phyloP scores from a whole-genome alignment of 2,329 filamentous ascomycete species.

The Monascus ruber region DNA sequence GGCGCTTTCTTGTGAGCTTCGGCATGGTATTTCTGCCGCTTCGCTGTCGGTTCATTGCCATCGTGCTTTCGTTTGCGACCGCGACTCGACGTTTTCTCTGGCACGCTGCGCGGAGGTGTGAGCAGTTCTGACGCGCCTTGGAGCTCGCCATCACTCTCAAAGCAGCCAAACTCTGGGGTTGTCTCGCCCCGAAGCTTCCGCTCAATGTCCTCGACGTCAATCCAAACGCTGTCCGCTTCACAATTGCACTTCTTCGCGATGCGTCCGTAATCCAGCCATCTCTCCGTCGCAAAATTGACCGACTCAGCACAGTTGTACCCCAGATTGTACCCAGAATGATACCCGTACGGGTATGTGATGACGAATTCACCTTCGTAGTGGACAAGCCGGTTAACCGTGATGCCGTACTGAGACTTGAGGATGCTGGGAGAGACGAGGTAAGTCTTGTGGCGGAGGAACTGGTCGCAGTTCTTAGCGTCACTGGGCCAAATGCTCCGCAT shows the following conservation, averaged over 20 bases:
- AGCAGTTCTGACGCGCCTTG: conserved; percentile 59
- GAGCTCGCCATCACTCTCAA: conserved; percentile 54
- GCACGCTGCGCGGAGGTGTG: conserved; percentile 65
- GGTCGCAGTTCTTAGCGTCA: conserved; percentile 88
- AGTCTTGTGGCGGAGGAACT: conserved; percentile 94
- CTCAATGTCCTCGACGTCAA: conserved; percentile 92
- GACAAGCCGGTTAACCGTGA: conserved; percentile 90
- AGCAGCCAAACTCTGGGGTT: conserved; percentile 40
- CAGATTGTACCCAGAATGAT: conserved; percentile 94
- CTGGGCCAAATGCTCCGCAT: conserved; percentile 95
- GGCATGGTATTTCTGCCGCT: conserved; percentile 66
- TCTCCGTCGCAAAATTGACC: conserved; percentile 93
- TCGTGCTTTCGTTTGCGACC: conserved; percentile 59
- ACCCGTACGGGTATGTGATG: conserved; percentile 96
- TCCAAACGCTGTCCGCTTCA: conserved; percentile 95
- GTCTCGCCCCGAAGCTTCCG: conserved; percentile 80
- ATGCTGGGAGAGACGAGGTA: conserved; percentile 90
- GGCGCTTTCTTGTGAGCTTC: conserved; percentile 63
- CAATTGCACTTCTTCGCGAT: conserved; percentile 96
- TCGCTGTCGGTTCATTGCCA: conserved; percentile 49
- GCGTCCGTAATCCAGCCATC: conserved; percentile 88
- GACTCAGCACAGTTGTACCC: conserved; percentile 98
- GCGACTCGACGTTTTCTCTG: conserved; percentile 52
- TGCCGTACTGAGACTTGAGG: conserved; percentile 76
- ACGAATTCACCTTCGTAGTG: conserved; percentile 97